Evolutionary conservation across 306 rosid species (phyloP).

Genomic region (Alnus rubra): DNA sequence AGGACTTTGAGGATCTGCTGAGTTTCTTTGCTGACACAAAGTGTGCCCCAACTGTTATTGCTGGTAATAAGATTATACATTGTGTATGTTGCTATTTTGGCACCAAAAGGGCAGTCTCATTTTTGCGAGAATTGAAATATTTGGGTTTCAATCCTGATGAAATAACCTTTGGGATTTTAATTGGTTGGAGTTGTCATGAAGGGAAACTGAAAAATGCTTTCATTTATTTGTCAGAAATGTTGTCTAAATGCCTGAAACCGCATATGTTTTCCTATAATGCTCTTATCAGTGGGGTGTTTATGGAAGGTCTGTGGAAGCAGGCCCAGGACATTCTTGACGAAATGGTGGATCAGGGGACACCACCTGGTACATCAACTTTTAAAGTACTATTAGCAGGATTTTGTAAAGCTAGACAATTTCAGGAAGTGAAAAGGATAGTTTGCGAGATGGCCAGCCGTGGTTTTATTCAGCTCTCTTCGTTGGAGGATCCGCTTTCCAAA

Average conservation of each 20-base stretch:
- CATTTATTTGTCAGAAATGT: slow-evolving; percentile 54
- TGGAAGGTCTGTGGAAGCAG: slow-evolving; percentile 63
- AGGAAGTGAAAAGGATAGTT: slow-evolving; percentile 55
- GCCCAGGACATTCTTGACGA: slow-evolving; percentile 58
- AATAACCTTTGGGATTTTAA: slow-evolving; percentile 79
- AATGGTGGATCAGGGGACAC: slow-evolving; percentile 72
- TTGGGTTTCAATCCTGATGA: slow-evolving; percentile 68
- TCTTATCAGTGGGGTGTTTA: slow-evolving; percentile 68
- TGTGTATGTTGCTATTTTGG: slow-evolving; percentile 59
- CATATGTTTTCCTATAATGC: slow-evolving; percentile 59
- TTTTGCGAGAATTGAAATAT: slow-evolving; percentile 52
- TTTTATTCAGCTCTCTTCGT: slow-evolving; percentile 42
- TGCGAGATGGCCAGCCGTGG: slow-evolving; percentile 62
- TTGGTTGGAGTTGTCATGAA: slow-evolving; percentile 75
- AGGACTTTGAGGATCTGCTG: slow-evolving; percentile 72
- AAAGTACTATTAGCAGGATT: slow-evolving; percentile 81
- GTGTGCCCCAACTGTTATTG: slow-evolving; percentile 50
- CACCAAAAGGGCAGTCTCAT: slow-evolving; percentile 49
- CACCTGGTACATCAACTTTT: slow-evolving; percentile 61
- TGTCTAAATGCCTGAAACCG: slow-evolving; percentile 50
- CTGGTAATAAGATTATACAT: slow-evolving; percentile 67
- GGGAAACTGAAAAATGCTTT: slow-evolving; percentile 60
- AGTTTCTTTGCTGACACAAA: slow-evolving; percentile 66
- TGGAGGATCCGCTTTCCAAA: slow-evolving; percentile 60
- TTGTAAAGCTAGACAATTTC: slow-evolving; percentile 71